Conservation (phyloP, 2,329 filamentous ascomycete species). For the Epichloe aotearoae region DNA sequence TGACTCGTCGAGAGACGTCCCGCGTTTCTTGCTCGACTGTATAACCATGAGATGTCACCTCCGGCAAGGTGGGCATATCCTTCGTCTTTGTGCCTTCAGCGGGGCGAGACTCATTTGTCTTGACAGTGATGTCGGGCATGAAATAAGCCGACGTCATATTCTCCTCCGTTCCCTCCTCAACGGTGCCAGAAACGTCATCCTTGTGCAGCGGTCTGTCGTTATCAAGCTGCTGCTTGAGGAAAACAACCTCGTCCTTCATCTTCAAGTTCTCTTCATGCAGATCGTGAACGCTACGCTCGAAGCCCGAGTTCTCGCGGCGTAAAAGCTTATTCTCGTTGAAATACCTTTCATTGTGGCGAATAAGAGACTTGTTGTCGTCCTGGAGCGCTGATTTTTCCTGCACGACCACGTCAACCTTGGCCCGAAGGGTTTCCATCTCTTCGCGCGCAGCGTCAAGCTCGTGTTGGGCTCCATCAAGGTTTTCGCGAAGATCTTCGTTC, state of each 20-base stretch:
- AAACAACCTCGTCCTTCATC: slow-evolving; percentile 33
- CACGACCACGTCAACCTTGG: slow-evolving; percentile 24
- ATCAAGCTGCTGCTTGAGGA: slow-evolving; percentile 31
- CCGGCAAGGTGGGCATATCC: slow-evolving; percentile 16
- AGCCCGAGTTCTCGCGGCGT: slow-evolving; percentile 33
- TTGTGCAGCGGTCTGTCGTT: slow-evolving; percentile 26
- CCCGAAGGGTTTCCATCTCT: slow-evolving; percentile 26
- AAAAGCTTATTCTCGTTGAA: slow-evolving; percentile 39
- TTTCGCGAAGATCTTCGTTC: slow-evolving; percentile 30
- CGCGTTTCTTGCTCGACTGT: slow-evolving; percentile 16
- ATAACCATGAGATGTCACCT: slow-evolving; percentile 20
- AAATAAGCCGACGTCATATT: slow-evolving; percentile 48
- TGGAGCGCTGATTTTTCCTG: slow-evolving; percentile 32
- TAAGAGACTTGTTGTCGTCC: slow-evolving; percentile 38
- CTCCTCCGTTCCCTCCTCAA: slow-evolving; percentile 29
- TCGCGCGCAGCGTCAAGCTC: slow-evolving; percentile 28
- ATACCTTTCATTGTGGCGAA: slow-evolving; percentile 41
- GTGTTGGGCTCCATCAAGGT: slow-evolving; percentile 25
- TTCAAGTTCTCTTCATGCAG: slow-evolving; percentile 34
- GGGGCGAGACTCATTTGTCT: slow-evolving; percentile 23
- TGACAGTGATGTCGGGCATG: slow-evolving; percentile 43
- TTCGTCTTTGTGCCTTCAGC: slow-evolving; percentile 20
- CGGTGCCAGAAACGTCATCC: slow-evolving; percentile 21
- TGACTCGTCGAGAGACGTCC: slow-evolving; percentile 17
- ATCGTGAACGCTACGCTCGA: slow-evolving; percentile 31